Conservation (phyloP, 352 stramenopile species). For the Pythium sukuiense region DNA sequence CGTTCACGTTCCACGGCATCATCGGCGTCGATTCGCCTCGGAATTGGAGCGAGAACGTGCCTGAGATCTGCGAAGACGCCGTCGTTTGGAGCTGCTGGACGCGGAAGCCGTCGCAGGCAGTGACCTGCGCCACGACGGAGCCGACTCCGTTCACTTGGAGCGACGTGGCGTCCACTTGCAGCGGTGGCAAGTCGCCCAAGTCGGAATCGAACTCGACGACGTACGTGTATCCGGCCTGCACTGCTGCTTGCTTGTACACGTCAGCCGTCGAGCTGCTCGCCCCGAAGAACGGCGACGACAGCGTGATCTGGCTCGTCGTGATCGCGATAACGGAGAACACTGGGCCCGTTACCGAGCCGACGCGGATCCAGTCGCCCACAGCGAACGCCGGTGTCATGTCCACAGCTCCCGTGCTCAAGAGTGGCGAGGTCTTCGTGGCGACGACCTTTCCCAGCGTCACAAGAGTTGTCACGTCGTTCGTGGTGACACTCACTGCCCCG, state of each 20-base stretch:
- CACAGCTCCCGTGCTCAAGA: constrained; percentile 46
- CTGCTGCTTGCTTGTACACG: constrained; percentile 83
- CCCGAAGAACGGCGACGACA: constrained; percentile 89
- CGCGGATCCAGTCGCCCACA: constrained; percentile 92
- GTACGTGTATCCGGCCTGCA: constrained; percentile 61
- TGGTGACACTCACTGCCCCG: constrained; percentile 86
- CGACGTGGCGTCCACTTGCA: constrained; percentile 51
- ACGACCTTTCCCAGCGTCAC: constrained; percentile 53
- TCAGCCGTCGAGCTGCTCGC: constrained; percentile 39
- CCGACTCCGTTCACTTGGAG: constrained; percentile 42
- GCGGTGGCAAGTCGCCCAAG: constrained; percentile 59
- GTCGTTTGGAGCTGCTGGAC: constrained; percentile 72
- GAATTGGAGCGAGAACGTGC: constrained; percentile 87
- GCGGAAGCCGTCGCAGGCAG: constrained; percentile 82
- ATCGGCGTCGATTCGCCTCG: constrained; percentile 64
- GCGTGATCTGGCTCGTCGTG: constrained; percentile 58
- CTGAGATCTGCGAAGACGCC: constrained; percentile 54
- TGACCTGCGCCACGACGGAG: constrained; percentile 51
- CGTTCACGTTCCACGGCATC: constrained; percentile 65
- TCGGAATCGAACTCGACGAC: constrained; percentile 74
- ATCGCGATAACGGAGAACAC: constrained; percentile 88
- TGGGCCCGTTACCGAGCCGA: constrained; percentile 71
- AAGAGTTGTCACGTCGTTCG: constrained; percentile 80
- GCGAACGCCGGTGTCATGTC: constrained; percentile 69
- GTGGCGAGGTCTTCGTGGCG: constrained; percentile 80